Conservation (phyloP, 805 yeast species). For the Kuraishia cidri region DNA sequence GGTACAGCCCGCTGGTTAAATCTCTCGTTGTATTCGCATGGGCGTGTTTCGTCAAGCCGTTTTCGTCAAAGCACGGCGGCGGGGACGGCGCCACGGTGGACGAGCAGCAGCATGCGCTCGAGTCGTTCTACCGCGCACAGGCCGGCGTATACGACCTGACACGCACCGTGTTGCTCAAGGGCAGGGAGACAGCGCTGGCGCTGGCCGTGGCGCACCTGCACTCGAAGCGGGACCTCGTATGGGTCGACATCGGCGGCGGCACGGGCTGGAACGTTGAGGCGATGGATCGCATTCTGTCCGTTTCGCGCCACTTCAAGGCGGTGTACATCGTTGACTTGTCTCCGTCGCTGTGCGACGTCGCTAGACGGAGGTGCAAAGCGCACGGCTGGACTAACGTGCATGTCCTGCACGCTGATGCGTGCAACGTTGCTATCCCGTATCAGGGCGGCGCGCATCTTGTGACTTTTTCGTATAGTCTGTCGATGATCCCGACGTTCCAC, state of each 20-base stretch:
- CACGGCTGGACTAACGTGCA: constrained; percentile 51
- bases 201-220: constrained; percentile 52
- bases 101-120: constrained; percentile 54
- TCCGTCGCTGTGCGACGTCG: constrained; percentile 69
- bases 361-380: constrained; percentile 43
- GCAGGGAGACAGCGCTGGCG: constrained; percentile 56
- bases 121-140: constrained; percentile 66
- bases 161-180: constrained; percentile 56
- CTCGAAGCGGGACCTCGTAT: constrained; percentile 36
- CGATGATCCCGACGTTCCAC: constrained; percentile 81
- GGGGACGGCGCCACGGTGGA: constrained; percentile 13
- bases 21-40: constrained; percentile 24
- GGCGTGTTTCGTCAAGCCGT: constrained; percentile 46
- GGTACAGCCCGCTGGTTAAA: constrained; percentile 7
- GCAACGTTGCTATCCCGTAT: constrained; percentile 54
- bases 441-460: constrained; percentile 52
- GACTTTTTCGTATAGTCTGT: constrained; percentile 72
- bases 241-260: constrained; percentile 85
- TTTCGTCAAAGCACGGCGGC: no score
- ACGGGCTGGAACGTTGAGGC: constrained; percentile 77
- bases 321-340: constrained; percentile 70
- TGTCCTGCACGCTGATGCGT: constrained; percentile 68
- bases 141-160: constrained; percentile 73
- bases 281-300: constrained; percentile 50
- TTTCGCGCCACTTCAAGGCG: constrained; percentile 45